A percentile compares a stretch with the other conserved stretches of the same genome.
Conservation (phyloP, 1,284 basidiomycete genomes). For the Rugosomyces carneus region DNA sequence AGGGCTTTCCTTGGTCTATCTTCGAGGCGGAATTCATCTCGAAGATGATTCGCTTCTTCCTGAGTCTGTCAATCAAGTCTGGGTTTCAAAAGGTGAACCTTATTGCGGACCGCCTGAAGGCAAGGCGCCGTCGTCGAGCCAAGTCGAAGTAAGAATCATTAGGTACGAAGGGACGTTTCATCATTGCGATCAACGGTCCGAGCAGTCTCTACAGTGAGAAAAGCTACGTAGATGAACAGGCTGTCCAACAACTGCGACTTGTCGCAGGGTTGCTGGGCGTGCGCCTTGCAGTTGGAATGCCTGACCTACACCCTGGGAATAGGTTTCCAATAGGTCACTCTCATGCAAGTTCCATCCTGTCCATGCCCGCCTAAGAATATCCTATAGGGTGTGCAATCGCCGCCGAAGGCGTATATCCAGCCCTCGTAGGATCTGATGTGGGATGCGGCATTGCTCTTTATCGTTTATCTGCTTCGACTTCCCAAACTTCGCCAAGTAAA, state of each 20-base stretch:
- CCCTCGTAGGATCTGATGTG: slow-evolving; percentile 33
- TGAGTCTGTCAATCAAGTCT: slow-evolving; percentile 20
- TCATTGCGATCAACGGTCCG: neutral
- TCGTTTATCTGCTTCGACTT: slow-evolving; percentile 21
- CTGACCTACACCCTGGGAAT: slow-evolving; percentile 33
- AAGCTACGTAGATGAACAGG: slow-evolving; percentile 27
- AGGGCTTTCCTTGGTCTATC: slow-evolving; percentile 24
- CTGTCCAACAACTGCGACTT: slow-evolving; percentile 27
- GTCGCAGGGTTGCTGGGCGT: slow-evolving; percentile 25
- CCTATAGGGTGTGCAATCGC: slow-evolving; percentile 27
- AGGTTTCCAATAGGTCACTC: slow-evolving; percentile 27
- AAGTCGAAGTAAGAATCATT: slow-evolving; percentile 22
- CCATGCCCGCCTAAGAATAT: neutral
- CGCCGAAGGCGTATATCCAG: slow-evolving; percentile 30
- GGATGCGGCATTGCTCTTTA: slow-evolving; percentile 34
- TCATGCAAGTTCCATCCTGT: neutral
- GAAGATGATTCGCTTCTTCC: slow-evolving; percentile 16
- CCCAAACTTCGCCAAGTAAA: slow-evolving; percentile 22
- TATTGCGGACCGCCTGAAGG: slow-evolving; percentile 24
- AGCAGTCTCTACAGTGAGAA: slow-evolving; percentile 15
- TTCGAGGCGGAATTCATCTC: slow-evolving; percentile 24
- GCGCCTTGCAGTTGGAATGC: slow-evolving; percentile 27
- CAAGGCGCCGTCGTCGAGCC: slow-evolving; percentile 8
- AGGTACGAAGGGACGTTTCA: slow-evolving; percentile 11
- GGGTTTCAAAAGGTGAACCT: slow-evolving; percentile 29